Evolutionary conservation across 2,329 filamentous ascomycete species (phyloP).

Genomic region (Phialophora macrospora): DNA sequence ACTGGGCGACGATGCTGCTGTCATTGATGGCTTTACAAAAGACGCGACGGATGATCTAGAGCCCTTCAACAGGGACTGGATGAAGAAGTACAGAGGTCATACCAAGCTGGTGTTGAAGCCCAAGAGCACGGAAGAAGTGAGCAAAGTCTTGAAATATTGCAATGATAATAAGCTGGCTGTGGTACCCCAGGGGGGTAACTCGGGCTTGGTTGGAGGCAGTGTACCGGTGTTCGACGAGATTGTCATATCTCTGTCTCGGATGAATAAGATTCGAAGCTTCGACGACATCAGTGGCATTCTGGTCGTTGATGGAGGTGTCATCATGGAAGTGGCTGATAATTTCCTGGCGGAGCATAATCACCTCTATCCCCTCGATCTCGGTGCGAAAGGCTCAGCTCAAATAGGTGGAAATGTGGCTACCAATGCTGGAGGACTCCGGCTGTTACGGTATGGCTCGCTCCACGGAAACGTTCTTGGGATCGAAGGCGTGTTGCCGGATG

Average conservation of each 20-base stretch:
- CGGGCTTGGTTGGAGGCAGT: constrained; percentile 90
- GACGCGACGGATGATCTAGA: constrained; percentile 81
- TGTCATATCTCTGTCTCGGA: constrained; percentile 83
- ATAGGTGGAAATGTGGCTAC: constrained; percentile 95
- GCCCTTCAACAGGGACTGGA: constrained; percentile 96
- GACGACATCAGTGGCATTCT: constrained; percentile 91
- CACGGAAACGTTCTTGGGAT: constrained; percentile 92
- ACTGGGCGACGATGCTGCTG: constrained; percentile 76
- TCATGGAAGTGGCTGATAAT: constrained; percentile 86
- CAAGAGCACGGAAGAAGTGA: constrained; percentile 81
- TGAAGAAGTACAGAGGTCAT: constrained; percentile 96
- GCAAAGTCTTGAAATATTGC: constrained; percentile 90
- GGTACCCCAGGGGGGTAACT: constrained; percentile 96
- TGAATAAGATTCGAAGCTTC: constrained; percentile 90
- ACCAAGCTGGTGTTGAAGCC: constrained; percentile 86
- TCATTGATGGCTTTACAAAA: constrained; percentile 80
- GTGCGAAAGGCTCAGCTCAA: constrained; percentile 95
- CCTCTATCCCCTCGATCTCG: constrained; percentile 96
- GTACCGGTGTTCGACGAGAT: constrained; percentile 99
- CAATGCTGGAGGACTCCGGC: constrained; percentile 87
- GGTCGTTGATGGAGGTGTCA: constrained; percentile 87
- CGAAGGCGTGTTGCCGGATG: constrained; percentile 91
- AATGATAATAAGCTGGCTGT: constrained; percentile 91
- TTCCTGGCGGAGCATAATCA: constrained; percentile 81
- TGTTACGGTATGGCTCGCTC: constrained; percentile 90